Conservation (phyloP, 148 eudicot genomes). For the Vaccinium darrowii region DNA sequence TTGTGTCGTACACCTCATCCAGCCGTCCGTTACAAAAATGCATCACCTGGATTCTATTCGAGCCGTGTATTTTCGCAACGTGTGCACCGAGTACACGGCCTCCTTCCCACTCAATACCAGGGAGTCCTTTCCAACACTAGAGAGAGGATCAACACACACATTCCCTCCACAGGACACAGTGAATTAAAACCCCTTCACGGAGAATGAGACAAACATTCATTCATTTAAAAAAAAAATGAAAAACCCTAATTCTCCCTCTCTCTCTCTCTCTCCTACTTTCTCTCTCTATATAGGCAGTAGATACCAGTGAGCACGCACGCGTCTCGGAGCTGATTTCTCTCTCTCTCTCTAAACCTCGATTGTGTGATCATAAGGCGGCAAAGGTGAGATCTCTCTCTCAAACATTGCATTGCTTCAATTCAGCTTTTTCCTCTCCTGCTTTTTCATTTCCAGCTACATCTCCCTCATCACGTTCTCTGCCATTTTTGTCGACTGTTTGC, state of each 20-base stretch:
- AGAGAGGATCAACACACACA: neutral
- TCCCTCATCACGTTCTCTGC: neutral
- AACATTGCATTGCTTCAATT: neutral
- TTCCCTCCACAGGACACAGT: neutral
- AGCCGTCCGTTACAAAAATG: too few species aligned
- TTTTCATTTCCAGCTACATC: slow-evolving; percentile 12
- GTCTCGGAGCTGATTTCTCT: slow-evolving; percentile 17
- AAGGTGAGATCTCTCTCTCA: neutral
- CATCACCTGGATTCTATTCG: too few species aligned
- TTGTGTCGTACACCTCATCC: too few species aligned
- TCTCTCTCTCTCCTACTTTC: slow-evolving; percentile 1
- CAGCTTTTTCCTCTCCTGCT: slow-evolving; percentile 16
- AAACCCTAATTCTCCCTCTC: slow-evolving; percentile 5
- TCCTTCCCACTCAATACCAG: too few species aligned
- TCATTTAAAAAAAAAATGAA: neutral
- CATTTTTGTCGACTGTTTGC: neutral
- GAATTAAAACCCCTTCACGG: neutral
- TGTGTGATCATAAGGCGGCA: slow-evolving; percentile 1
- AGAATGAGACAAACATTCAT: slow-evolving; percentile 12
- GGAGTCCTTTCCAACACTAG: too few species aligned
- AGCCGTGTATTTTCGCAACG: too few species aligned
- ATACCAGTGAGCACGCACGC: slow-evolving; percentile 11
- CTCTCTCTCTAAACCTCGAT: neutral
- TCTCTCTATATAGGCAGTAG: neutral
- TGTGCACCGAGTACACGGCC: too few species aligned